phyloP scores from a whole-genome alignment of 768 basidiomycete genomes.

The Tulasnella sp. region DNA sequence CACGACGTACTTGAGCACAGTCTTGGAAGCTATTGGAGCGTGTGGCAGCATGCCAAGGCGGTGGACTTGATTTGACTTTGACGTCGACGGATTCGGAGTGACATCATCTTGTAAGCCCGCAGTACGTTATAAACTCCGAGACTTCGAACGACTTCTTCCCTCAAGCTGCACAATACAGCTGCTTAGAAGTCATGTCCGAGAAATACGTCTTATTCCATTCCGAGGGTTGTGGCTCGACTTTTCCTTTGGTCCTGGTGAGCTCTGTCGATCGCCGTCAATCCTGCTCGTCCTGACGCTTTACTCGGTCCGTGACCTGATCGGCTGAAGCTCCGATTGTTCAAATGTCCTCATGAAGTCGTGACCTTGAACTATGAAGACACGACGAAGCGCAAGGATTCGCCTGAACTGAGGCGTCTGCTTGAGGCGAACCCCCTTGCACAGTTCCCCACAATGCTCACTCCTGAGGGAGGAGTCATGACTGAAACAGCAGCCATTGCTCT shows the following conservation, averaged over 20 bases:
- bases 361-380: background rate
- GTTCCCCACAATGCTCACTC: conserved; percentile 29
- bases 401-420: conserved; percentile 21
- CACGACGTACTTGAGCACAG: no score
- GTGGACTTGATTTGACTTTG: no score
- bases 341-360: conserved; percentile 25
- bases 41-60: no score
- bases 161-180: no score
- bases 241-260: conserved; percentile 1
- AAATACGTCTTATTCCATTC: conserved; percentile 26
- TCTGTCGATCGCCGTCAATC: no score
- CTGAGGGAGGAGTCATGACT: conserved; percentile 20
- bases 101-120: no score
- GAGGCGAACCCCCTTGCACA: conserved; percentile 26
- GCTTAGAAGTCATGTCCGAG: background rate
- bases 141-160: no score
- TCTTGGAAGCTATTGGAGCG: no score
- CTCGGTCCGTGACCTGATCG: background rate
- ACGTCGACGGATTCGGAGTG: background rate
- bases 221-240: conserved; percentile 15
- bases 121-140: no score
- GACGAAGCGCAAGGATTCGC: conserved; percentile 9
- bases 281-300: no score
- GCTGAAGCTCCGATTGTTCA: conserved; percentile 8
- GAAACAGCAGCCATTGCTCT: conserved; percentile 29